These are phyloP conservation scores for Pyrrhoderma noxium DNA, from an alignment of 1,284 basidiomycete species.

Conservation along the genomic window DNA sequence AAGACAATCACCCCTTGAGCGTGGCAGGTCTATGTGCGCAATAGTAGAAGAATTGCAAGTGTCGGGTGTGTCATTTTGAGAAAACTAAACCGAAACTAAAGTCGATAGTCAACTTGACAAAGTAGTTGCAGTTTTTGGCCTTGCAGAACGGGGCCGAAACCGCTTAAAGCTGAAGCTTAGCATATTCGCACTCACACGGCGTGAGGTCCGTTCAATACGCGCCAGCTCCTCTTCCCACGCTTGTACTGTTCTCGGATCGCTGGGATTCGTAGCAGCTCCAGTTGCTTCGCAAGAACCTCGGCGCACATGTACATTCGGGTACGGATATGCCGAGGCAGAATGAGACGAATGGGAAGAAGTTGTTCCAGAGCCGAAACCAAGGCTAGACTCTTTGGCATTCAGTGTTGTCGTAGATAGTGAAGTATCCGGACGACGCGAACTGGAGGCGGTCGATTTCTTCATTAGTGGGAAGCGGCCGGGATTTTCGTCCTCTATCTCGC, in stretches of 20 bases:
- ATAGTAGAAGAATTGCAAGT: not conserved
- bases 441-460: not conserved
- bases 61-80: not conserved
- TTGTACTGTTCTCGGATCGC: constrained; percentile 30
- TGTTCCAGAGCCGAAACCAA: no score
- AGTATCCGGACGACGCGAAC: constrained; percentile 14
- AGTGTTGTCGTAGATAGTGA: constrained; percentile 4
- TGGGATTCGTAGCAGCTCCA: constrained; percentile 1
- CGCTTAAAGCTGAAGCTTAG: constrained; percentile 47
- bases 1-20: no score
- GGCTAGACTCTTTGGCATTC: constrained; percentile 4
- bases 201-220: constrained; percentile 58
- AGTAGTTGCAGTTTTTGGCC: constrained; percentile 21
- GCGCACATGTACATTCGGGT: constrained; percentile 10
- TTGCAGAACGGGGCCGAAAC: constrained; percentile 27
- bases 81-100: not conserved
- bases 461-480: constrained; percentile 4
- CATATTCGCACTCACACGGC: constrained; percentile 51
- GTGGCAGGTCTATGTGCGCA: not conserved
- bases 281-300: constrained; percentile 13
- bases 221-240: constrained; percentile 75
- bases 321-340: constrained; percentile 12
- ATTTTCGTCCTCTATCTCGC: constrained; percentile 11
- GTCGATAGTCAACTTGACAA: constrained; percentile 9
- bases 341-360: no score